Conservation (phyloP, 164 flowering plant species). For the Echeveria elegans region DNA sequence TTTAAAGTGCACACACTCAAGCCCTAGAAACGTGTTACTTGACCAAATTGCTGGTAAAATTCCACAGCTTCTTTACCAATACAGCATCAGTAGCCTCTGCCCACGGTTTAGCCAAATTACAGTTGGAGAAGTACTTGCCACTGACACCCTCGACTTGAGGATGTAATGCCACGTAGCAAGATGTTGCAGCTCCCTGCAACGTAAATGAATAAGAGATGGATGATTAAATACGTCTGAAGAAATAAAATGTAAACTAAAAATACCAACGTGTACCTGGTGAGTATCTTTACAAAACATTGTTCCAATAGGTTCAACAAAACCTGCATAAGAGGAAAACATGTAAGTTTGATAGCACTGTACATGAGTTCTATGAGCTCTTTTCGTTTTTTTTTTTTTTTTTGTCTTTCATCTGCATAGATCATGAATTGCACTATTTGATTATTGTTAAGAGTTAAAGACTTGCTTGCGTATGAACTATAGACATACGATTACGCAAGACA, state of each 20-base stretch:
- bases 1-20: neutral
- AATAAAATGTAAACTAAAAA: neutral
- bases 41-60: neutral
- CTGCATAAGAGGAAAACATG: neutral
- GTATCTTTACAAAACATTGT: neutral
- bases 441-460: too few species aligned
- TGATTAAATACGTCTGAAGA: neutral
- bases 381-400: too few species aligned
- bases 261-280: neutral
- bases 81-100: neutral
- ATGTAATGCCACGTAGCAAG: constrained; percentile 56
- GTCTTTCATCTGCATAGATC: neutral
- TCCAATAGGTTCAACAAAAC: neutral
- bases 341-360: neutral
- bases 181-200: constrained; percentile 54
- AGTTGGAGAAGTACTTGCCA: constrained; percentile 2
- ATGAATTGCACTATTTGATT: neutral
- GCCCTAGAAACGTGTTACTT: neutral
- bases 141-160: constrained; percentile 36
- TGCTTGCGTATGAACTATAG: neutral
- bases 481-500: neutral
- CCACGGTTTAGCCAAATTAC: constrained; percentile 4
- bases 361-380: neutral
- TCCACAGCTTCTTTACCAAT: neutral
- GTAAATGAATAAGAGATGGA: neutral